These are phyloP conservation scores for Vigna hirtella DNA, from an alignment of 306 rosid species.

Conservation along the genomic window DNA sequence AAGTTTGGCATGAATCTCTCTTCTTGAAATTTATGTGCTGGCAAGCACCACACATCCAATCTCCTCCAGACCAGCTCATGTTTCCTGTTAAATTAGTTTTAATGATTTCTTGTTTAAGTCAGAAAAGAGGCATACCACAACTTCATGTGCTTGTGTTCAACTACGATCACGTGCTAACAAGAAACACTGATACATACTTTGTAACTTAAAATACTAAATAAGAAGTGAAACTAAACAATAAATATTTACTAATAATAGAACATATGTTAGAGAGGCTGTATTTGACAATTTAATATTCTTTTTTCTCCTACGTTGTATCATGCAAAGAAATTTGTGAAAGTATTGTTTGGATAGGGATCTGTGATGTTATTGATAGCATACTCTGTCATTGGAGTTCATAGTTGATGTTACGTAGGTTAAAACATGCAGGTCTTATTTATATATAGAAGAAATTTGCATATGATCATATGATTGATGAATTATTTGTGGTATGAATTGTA, in stretches of 20 bases:
- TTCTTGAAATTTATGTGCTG: constrained; percentile 86
- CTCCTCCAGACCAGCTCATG: constrained; percentile 94
- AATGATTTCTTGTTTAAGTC: neutral
- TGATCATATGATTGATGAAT: neutral
- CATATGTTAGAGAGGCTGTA: neutral
- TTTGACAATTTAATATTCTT: too few species aligned
- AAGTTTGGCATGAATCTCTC: constrained; percentile 81
- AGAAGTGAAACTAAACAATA: too few species aligned
- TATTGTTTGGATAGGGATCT: constrained; percentile 7
- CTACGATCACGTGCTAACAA: neutral
- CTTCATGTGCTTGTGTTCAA: constrained; percentile 1
- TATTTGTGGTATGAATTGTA: constrained; percentile 4
- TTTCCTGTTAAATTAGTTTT: constrained; percentile 38
- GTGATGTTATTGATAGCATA: neutral
- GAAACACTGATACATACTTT: neutral
- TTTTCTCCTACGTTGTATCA: neutral
- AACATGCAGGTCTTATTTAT: constrained; percentile 18
- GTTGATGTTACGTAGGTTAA: constrained; percentile 3
- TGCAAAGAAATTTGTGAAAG: neutral
- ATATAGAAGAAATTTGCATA: neutral
- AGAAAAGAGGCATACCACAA: neutral
- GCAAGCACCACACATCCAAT: constrained; percentile 92
- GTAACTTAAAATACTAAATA: too few species aligned
- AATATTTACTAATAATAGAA: neutral
- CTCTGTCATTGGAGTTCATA: neutral